These are phyloP conservation scores for Suillus americanus DNA, from an alignment of 768 basidiomycete genomes.

Conservation along the genomic window DNA sequence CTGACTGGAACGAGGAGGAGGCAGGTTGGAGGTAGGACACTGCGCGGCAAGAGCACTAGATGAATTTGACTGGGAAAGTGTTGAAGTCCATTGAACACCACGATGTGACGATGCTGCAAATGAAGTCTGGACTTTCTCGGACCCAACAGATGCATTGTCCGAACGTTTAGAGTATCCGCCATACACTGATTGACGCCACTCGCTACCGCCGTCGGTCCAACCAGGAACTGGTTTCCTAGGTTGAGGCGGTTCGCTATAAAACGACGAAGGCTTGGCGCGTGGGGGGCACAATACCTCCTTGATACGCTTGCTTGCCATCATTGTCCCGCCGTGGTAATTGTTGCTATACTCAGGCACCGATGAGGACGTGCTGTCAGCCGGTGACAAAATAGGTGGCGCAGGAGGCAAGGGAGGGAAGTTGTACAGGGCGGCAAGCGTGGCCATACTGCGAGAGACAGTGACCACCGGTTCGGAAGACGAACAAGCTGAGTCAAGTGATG, in stretches of 20 bases:
- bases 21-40: slow-evolving; percentile 22
- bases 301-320: slow-evolving; percentile 67
- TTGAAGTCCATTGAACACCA: slow-evolving; percentile 50
- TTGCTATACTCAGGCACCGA: slow-evolving; percentile 33
- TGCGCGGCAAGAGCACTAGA: slow-evolving; percentile 26
- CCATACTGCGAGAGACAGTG: slow-evolving; percentile 31
- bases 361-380: slow-evolving; percentile 14
- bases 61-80: slow-evolving; percentile 18
- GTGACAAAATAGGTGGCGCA: slow-evolving; percentile 41
- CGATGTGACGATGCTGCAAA: slow-evolving; percentile 52
- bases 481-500: slow-evolving; percentile 36
- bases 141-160: slow-evolving; percentile 30
- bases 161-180: slow-evolving; percentile 43
- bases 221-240: slow-evolving; percentile 52
- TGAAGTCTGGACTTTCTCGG: slow-evolving; percentile 39
- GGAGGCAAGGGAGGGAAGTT: slow-evolving; percentile 57
- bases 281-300: slow-evolving; percentile 44
- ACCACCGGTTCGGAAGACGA: slow-evolving; percentile 25
- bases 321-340: slow-evolving; percentile 58
- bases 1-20: slow-evolving; percentile 28
- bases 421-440: slow-evolving; percentile 39
- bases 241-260: slow-evolving; percentile 34
- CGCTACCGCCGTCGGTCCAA: slow-evolving; percentile 67
- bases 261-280: slow-evolving; percentile 33
- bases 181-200: slow-evolving; percentile 69